Percentiles rank a stretch among this genome's conserved stretches.
Evolutionary conservation across 768 basidiomycete species (phyloP).

Genomic region (button mushroom (Agaricus bisporus)): DNA sequence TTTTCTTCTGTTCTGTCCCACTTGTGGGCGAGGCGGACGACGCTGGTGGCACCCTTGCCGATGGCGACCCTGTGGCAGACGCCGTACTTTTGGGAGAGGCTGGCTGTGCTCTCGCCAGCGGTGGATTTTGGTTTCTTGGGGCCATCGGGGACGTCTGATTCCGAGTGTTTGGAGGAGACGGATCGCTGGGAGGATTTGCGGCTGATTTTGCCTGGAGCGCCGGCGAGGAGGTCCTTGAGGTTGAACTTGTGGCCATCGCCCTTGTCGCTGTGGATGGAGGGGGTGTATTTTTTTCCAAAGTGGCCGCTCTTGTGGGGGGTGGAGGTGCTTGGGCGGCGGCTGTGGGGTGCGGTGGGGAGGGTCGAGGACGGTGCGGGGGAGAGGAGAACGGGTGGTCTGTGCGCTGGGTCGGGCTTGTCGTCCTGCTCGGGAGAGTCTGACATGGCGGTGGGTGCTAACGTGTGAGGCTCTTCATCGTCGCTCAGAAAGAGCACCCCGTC

Average conservation of each 20-base stretch:
- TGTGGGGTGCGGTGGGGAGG: conserved; percentile 52
- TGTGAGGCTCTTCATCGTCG: too few relatives aligned
- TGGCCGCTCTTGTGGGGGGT: conserved; percentile 31
- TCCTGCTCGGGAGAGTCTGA: conserved; percentile 33
- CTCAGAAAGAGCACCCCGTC: too few relatives aligned
- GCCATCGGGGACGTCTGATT: conserved; percentile 45
- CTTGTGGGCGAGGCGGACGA: conserved; percentile 95
- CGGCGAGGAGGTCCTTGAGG: conserved; percentile 72
- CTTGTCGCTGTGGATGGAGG: conserved; percentile 47
- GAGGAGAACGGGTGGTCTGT: conserved; percentile 26
- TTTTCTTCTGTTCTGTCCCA: conserved; percentile 97
- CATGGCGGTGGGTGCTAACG: too few relatives aligned
- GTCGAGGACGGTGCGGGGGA: conserved; percentile 27
- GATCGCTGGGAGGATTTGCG: conserved; percentile 68
- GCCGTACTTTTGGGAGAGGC: conserved; percentile 84
- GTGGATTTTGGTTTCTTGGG: conserved; percentile 29
- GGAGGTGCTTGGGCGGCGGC: conserved; percentile 43
- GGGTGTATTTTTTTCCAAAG: conserved; percentile 26
- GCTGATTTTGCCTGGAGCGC: conserved; percentile 61
- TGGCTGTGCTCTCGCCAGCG: conserved; percentile 38
- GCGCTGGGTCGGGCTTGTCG: conserved; percentile 46
- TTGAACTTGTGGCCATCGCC: conserved; percentile 66
- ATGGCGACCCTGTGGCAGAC: conserved; percentile 96
- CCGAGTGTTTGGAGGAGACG: conserved; percentile 55
- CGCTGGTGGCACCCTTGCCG: conserved; percentile 97